phyloP scores from a whole-genome alignment of 768 basidiomycete genomes.

The Podaxis carcinomalis region DNA sequence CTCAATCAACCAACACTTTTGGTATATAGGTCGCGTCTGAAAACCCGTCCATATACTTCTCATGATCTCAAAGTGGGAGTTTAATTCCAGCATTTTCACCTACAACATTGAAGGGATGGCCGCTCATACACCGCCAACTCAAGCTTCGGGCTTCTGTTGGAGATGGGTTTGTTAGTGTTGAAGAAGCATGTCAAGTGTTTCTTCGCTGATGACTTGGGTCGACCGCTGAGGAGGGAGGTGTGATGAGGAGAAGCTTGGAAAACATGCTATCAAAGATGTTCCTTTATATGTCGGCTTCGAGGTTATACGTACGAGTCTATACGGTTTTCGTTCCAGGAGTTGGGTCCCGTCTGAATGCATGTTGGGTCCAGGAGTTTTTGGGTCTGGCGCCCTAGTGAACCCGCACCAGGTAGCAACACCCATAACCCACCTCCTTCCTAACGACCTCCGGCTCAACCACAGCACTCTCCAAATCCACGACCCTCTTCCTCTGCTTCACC shows the following conservation, averaged over 20 bases:
- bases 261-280: no score
- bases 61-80: background rate
- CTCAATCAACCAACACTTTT: background rate
- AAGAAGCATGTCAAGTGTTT: background rate
- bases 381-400: background rate
- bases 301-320: no score
- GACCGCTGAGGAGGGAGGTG: background rate
- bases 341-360: conserved; percentile 36
- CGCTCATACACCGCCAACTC: background rate
- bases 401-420: conserved; percentile 38
- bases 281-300: no score
- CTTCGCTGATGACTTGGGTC: background rate
- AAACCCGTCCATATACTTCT: background rate
- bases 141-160: background rate
- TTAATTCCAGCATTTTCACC: background rate
- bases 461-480: conserved; percentile 35
- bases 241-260: background rate
- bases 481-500: conserved; percentile 24
- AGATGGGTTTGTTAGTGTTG: background rate
- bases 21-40: background rate
- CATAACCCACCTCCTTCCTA: conserved; percentile 57
- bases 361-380: conserved; percentile 5
- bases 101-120: background rate
- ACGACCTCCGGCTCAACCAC: conserved; percentile 44
- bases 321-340: conserved; percentile 66